A percentile compares a stretch with the other conserved stretches of the same genome.
Evolutionary conservation across 495 filamentous ascomycete genomes (phyloP).

Genomic region (Clohesyomyces aquaticus): DNA sequence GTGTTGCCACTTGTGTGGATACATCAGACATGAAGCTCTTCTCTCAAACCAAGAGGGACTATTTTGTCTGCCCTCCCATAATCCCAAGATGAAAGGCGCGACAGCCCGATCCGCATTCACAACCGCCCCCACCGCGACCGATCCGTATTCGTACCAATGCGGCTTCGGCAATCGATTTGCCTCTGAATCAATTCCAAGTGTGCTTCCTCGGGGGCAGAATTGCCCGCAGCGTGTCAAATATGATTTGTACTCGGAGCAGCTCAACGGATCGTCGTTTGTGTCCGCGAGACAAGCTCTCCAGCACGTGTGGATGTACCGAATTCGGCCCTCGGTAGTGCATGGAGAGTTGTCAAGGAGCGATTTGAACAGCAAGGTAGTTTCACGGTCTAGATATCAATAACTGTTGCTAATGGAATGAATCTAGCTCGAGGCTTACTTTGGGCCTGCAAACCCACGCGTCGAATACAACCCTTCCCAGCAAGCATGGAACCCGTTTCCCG

Average conservation of each 20-base stretch:
- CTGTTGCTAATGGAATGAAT: not conserved
- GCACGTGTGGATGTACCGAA: conserved; percentile 30
- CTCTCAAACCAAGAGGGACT: not conserved
- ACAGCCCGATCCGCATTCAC: conserved; percentile 2
- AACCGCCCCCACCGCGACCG: conserved; percentile 1
- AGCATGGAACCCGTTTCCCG: conserved; percentile 29
- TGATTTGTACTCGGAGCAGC: conserved; percentile 27
- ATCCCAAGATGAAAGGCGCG: conserved; percentile 13
- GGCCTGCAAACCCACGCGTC: conserved; percentile 5
- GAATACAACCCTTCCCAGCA: conserved; percentile 26
- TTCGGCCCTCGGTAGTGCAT: conserved; percentile 30
- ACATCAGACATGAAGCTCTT: conserved; percentile 7
- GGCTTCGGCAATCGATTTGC: conserved; percentile 25
- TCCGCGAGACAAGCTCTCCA: conserved; percentile 21
- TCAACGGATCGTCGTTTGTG: conserved; percentile 23
- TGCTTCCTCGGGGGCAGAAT: conserved; percentile 23
- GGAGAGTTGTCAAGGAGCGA: conserved; percentile 6
- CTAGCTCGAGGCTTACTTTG: conserved; percentile 10
- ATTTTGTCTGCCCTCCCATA: conserved; percentile 1
- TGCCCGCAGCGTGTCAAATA: conserved; percentile 22
- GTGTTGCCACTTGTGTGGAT: not conserved
- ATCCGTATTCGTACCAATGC: conserved; percentile 22
- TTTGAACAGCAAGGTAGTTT: not conserved
- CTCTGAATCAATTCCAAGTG: conserved; percentile 26
- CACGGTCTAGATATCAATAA: not conserved